phyloP scores from a whole-genome alignment of 768 basidiomycete species.

The Pleurotus tuber-regium region DNA sequence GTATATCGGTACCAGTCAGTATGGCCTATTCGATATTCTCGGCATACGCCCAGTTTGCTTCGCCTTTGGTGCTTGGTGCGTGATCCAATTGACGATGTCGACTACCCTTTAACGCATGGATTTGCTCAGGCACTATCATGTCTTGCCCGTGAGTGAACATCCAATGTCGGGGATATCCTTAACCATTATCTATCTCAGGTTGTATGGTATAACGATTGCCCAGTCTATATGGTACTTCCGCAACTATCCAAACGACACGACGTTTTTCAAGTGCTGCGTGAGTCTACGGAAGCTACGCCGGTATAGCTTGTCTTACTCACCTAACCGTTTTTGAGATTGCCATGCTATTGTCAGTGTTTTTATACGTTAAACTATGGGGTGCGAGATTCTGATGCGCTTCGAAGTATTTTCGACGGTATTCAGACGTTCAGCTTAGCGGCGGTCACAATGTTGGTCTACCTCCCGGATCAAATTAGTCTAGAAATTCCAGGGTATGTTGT shows the following conservation, averaged over 20 bases:
- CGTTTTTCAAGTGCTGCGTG: not conserved
- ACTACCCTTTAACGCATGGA: too few relatives aligned
- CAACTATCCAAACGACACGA: not conserved
- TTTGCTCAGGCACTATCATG: not conserved
- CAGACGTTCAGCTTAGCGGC: not conserved
- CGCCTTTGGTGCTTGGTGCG: not conserved
- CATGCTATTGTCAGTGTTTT: not conserved
- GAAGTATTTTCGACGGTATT: not conserved
- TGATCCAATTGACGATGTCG: too few relatives aligned
- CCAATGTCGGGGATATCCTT: too few relatives aligned
- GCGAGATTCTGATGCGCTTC: too few relatives aligned
- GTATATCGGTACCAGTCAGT: too few relatives aligned
- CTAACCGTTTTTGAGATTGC: too few relatives aligned
- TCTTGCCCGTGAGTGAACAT: conserved; percentile 1
- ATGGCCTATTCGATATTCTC: not conserved
- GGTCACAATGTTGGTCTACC: not conserved
- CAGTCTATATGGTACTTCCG: conserved; percentile 4
- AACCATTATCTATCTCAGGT: not conserved
- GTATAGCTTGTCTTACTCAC: not conserved
- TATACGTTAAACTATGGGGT: not conserved
- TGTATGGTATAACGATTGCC: not conserved
- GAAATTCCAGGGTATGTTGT: not conserved
- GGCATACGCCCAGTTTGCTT: not conserved
- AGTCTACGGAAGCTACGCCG: not conserved
- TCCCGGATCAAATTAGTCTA: not conserved